These are phyloP conservation scores for Aspergillus sclerotiicarbonarius DNA, from an alignment of 495 filamentous ascomycete species.

Conservation along the genomic window DNA sequence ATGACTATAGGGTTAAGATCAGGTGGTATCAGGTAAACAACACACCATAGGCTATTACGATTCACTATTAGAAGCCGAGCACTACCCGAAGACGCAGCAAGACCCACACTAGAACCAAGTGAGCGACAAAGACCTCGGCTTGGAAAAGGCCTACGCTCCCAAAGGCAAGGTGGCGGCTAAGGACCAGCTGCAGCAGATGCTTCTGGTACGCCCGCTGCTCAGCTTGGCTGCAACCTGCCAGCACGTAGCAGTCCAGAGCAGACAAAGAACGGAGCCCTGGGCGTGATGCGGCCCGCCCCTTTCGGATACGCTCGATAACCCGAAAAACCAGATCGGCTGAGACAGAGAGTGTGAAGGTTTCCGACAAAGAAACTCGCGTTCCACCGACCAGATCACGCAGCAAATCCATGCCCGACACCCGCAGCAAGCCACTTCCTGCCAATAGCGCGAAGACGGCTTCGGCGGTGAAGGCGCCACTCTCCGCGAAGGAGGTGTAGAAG, in stretches of 20 bases:
- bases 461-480: background rate
- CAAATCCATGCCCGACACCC: background rate
- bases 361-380: background rate
- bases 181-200: background rate
- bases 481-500: constrained; percentile 5
- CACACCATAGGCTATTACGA: background rate
- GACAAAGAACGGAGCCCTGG: background rate
- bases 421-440: background rate
- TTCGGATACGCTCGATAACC: background rate
- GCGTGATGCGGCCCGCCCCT: background rate
- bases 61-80: background rate
- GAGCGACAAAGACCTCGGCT: background rate
- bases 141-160: background rate
- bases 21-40: no score
- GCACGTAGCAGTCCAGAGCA: background rate
- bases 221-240: background rate
- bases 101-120: background rate
- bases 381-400: background rate
- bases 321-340: background rate
- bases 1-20: no score
- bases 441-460: background rate
- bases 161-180: background rate
- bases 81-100: background rate
- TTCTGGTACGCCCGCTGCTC: background rate
- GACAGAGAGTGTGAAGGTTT: background rate